Conservation (phyloP, 371 early-diverging fungal species). For the Apophysomyces trapeziformis region DNA sequence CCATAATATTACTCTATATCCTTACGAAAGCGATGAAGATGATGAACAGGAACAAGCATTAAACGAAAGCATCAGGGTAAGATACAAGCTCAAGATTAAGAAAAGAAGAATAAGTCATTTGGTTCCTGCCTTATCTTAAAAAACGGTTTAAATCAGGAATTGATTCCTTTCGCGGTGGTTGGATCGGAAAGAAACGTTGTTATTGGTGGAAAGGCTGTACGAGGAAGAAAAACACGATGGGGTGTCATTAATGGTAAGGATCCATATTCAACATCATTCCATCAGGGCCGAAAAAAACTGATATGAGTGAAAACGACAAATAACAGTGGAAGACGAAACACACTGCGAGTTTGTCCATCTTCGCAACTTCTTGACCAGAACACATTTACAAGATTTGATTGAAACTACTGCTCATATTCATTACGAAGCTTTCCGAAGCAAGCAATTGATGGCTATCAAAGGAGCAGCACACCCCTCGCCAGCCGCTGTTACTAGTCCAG, state of each 20-base stretch:
- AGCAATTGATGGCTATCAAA: slow-evolving; percentile 82
- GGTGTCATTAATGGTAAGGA: slow-evolving; percentile 67
- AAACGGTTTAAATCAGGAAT: slow-evolving; percentile 41
- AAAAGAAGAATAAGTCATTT: neutral
- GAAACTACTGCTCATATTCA: slow-evolving; percentile 84
- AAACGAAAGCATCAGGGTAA: slow-evolving; percentile 70
- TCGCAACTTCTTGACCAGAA: slow-evolving; percentile 82
- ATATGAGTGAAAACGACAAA: no score
- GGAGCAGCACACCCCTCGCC: slow-evolving; percentile 50
- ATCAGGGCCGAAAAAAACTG: no score
- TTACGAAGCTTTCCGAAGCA: slow-evolving; percentile 88
- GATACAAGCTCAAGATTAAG: neutral
- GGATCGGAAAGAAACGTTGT: slow-evolving; percentile 84
- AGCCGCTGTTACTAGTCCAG: slow-evolving; percentile 14
- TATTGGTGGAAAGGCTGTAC: slow-evolving; percentile 79
- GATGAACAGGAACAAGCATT: slow-evolving; percentile 76
- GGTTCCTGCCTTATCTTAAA: no score
- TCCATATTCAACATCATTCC: neutral
- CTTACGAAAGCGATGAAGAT: slow-evolving; percentile 83
- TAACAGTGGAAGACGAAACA: slow-evolving; percentile 64
- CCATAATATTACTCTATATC: slow-evolving; percentile 88
- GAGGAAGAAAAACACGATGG: slow-evolving; percentile 72
- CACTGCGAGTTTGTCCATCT: slow-evolving; percentile 82
- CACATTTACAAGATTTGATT: slow-evolving; percentile 83
- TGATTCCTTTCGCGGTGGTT: slow-evolving; percentile 85